A percentile compares a stretch with the other conserved stretches of the same genome.
phyloP scores from a whole-genome alignment of 2,329 filamentous ascomycete species.

The Dactylellina parvicollis region DNA sequence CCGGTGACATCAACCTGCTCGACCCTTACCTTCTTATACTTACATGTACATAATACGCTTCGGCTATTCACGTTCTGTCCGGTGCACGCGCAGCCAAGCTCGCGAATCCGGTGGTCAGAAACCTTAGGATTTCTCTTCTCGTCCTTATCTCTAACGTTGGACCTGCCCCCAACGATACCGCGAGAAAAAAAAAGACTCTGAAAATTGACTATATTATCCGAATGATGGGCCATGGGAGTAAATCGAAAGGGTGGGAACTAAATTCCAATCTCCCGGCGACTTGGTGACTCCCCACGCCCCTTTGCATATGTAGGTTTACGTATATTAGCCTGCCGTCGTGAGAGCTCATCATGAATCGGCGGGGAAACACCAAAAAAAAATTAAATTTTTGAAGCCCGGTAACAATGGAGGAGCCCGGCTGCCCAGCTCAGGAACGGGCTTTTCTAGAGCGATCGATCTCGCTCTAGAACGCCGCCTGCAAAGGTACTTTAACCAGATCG shows the following conservation, averaged over 20 bases:
- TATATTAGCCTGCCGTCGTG: slow-evolving; percentile 2
- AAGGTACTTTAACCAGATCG: slow-evolving; percentile 2
- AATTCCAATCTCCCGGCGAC: background rate
- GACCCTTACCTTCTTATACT: slow-evolving; percentile 12
- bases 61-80: slow-evolving; percentile 42
- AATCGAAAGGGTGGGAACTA: background rate
- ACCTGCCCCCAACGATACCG: background rate
- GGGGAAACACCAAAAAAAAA: background rate
- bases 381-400: slow-evolving; percentile 9
- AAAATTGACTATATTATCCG: slow-evolving; percentile 13
- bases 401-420: background rate
- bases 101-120: no score
- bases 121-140: slow-evolving; percentile 7
- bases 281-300: slow-evolving; percentile 15
- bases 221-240: background rate
- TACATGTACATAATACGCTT: no score
- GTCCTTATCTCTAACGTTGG: slow-evolving; percentile 6
- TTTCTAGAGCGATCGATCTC: background rate
- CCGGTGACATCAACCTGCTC: slow-evolving; percentile 50
- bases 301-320: background rate
- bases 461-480: background rate
- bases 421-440: slow-evolving; percentile 16
- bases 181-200: background rate
- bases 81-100: background rate
- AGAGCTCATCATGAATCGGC: no score